Percentiles rank a stretch among this genome's conserved stretches.
Conservation (phyloP, 371 early-diverging fungal genomes). For the Encephalitozoon romaleae region DNA sequence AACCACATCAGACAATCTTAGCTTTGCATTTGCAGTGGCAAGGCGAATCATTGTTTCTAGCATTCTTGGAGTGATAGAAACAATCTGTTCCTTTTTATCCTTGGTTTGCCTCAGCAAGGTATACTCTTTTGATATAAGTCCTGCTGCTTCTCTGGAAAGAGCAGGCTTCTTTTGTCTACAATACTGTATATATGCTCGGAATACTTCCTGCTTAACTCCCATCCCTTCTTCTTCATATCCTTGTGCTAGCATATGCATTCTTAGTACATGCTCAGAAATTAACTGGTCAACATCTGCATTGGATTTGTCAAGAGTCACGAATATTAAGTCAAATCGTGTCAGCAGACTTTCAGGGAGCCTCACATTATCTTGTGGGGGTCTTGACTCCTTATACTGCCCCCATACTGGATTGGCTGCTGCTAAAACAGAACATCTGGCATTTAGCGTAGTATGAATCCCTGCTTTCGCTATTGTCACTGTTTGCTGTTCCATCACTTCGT, state of each 20-base stretch:
- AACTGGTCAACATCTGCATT: conserved; percentile 65
- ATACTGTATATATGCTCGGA: conserved; percentile 38
- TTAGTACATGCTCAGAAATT: conserved; percentile 59
- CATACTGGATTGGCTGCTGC: conserved; percentile 98
- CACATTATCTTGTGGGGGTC: conserved; percentile 59
- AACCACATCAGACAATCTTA: conserved; percentile 68
- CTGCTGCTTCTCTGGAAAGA: conserved; percentile 48
- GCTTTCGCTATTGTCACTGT: conserved; percentile 92
- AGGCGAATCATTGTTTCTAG: conserved; percentile 95
- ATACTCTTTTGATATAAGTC: conserved; percentile 50
- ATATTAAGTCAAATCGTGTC: conserved; percentile 68
- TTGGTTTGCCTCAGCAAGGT: conserved; percentile 52
- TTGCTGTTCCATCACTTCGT: conserved; percentile 99
- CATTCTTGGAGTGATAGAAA: conserved; percentile 89
- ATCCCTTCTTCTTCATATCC: conserved; percentile 21
- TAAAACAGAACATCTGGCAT: conserved; percentile 90
- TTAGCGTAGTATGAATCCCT: conserved; percentile 90
- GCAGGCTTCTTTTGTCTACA: conserved; percentile 51
- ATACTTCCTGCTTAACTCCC: conserved; percentile 15
- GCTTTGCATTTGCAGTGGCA: conserved; percentile 92
- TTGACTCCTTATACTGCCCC: conserved; percentile 64
- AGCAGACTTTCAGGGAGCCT: conserved; percentile 61
- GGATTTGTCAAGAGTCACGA: conserved; percentile 80
- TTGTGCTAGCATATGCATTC: conserved; percentile 47
- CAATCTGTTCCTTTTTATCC: conserved; percentile 51